These are phyloP conservation scores for Aspergillus coremiiformis DNA, from an alignment of 495 filamentous ascomycete species.

Conservation along the genomic window DNA sequence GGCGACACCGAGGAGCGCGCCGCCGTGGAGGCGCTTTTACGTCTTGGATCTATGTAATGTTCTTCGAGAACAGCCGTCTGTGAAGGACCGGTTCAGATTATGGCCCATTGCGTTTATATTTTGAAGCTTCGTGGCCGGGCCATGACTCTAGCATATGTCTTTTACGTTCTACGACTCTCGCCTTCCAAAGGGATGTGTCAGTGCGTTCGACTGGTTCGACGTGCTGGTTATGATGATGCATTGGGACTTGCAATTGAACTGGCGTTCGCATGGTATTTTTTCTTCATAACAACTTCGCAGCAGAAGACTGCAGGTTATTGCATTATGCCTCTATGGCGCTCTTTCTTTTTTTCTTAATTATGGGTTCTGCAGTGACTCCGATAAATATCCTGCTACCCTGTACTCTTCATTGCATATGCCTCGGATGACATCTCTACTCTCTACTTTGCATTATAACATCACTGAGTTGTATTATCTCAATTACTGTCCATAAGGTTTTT, in stretches of 20 bases:
- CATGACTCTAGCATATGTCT: conserved; percentile 8
- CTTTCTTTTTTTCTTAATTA: background rate
- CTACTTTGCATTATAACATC: conserved; percentile 6
- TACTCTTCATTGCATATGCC: background rate
- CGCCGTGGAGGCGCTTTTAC: conserved; percentile 75
- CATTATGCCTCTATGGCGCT: conserved; percentile 4
- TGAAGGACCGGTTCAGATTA: conserved; percentile 1
- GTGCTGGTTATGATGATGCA: conserved; percentile 15
- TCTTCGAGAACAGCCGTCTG: conserved; percentile 11
- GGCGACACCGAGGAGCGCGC: conserved; percentile 66
- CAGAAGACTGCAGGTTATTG: background rate
- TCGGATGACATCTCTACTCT: background rate
- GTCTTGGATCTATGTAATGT: conserved; percentile 79
- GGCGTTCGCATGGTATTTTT: conserved; percentile 10
- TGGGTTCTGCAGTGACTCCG: background rate
- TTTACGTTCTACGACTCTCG: conserved; percentile 10
- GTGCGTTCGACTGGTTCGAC: conserved; percentile 17
- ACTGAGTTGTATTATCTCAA: conserved; percentile 6
- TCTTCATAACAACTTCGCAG: background rate
- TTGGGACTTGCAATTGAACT: conserved; percentile 15
- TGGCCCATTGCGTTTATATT: conserved; percentile 6
- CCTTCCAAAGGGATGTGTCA: conserved; percentile 10
- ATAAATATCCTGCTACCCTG: background rate
- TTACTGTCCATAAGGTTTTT: conserved; percentile 17
- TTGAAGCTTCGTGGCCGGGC: conserved; percentile 15